These are phyloP conservation scores for Cyberlindnera xishuangbannaensis DNA, from an alignment of 805 yeast species.

Conservation along the genomic window DNA sequence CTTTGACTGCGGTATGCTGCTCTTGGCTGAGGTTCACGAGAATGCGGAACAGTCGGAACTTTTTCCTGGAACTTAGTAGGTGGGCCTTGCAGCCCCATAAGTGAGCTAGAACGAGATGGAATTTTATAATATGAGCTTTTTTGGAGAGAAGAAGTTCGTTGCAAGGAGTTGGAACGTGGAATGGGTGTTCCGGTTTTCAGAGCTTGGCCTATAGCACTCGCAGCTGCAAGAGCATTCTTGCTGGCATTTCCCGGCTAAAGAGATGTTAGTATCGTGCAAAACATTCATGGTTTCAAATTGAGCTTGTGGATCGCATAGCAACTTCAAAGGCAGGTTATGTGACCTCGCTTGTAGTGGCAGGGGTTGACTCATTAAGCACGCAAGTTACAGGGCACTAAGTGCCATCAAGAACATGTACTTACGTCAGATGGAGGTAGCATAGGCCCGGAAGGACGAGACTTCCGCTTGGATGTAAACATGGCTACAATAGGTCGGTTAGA, in stretches of 20 bases:
- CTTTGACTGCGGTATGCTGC: constrained; percentile 11
- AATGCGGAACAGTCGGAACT: neutral
- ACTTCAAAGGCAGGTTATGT: neutral
- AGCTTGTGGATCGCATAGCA: neutral
- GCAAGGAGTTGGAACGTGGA: constrained; percentile 25
- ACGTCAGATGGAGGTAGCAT: constrained; percentile 13
- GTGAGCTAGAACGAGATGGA: constrained; percentile 18
- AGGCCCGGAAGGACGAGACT: constrained; percentile 11
- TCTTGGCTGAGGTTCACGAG: neutral
- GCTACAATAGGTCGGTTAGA: too few relatives aligned
- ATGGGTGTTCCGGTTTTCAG: constrained; percentile 30
- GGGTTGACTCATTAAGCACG: too few relatives aligned
- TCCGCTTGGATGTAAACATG: constrained; percentile 12
- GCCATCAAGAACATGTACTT: constrained; percentile 2
- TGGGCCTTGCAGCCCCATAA: constrained; percentile 21
- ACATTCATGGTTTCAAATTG: too few relatives aligned
- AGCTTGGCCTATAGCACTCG: constrained; percentile 49
- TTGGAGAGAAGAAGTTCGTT: constrained; percentile 19
- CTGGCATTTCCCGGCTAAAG: constrained; percentile 24
- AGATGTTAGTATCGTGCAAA: neutral
- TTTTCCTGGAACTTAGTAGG: constrained; percentile 11
- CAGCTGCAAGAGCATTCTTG: constrained; percentile 59
- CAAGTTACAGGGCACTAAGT: too few relatives aligned
- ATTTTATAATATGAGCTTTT: constrained; percentile 8
- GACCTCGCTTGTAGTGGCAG: too few relatives aligned